Base-by-base conservation (phyloP, 2,329 filamentous ascomycete species). In the Sporothrix pallida region DNA sequence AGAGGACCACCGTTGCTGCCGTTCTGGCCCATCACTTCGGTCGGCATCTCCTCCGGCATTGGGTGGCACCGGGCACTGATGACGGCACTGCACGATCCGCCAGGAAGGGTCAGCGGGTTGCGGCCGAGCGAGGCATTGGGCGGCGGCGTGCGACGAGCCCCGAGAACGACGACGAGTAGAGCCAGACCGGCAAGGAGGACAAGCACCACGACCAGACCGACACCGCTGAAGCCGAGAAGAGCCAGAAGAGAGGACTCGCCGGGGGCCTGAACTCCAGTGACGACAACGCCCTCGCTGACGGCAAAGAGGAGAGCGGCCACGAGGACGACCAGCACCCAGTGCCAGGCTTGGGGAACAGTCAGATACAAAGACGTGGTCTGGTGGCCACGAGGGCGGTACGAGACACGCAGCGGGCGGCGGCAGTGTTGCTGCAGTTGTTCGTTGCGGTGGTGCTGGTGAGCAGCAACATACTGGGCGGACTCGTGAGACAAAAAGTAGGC, bases 71-170 rank as follows among this genome's bases (percentile, higher is more conserved):
- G 79, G 31, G 86, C 82, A 78, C 83, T 84, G 75, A 88, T 78
- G n/a, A 87, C 86, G 9, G 86, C 86, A 74, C 84, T 86, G 80
- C 86, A 88, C 58, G 82, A 81, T 12, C 86, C 86, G 44, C 83
- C 85, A 26, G 78, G 79, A 50, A 88, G 76, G 1, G 82, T 82
- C 31, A 88, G 82, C 26, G 87, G 86, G 79, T 88, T 88, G 1
- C 84, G 12, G 60, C 58, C 46, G 10, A 72, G 44, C 15, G 46
- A 63, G n/a, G 17, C 46, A 23, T 37, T 42, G 9, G 44, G 81
- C 80, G 9, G 80, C 79, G 2, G 81, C 78, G 84, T 82, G 44
- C 82, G 81, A 10, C 83, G 81, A 67, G 84, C 75, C 13, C 84
- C 84, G 15, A 87, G 78, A 2, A 76, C 81, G 0, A 83, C 70